Conservation (phyloP, 768 basidiomycete species). For the Rhodotorula kratochvilovae region DNA sequence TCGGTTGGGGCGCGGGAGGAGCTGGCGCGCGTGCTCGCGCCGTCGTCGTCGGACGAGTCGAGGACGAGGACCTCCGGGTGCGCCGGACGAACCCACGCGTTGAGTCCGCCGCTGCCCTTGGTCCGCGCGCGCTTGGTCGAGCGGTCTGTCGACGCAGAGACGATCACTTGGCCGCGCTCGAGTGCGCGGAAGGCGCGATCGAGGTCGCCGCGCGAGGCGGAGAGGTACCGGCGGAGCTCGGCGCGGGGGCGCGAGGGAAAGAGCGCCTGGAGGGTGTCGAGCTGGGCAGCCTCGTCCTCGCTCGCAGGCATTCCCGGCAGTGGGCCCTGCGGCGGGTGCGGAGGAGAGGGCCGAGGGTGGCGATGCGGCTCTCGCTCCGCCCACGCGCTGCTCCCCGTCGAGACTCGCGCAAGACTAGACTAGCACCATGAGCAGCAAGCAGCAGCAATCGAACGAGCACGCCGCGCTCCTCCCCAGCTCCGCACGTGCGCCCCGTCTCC, state of each 20-base stretch:
- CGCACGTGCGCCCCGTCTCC: not conserved
- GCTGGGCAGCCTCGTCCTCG: not conserved
- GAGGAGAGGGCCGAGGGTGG: no score
- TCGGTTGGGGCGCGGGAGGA: no score
- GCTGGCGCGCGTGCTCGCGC: no score
- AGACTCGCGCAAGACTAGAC: no score
- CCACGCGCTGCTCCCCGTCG: no score
- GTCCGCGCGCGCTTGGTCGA: not conserved
- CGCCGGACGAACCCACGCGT: not conserved
- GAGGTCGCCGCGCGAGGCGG: constrained; percentile 6
- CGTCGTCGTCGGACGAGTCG: constrained; percentile 18
- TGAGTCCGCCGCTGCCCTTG: not conserved
- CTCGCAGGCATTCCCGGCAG: not conserved
- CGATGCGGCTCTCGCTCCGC: no score
- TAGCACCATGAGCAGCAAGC: no score
- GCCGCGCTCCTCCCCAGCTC: not conserved
- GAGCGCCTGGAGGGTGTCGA: constrained; percentile 8
- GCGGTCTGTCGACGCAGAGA: not conserved
- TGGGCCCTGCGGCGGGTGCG: no score
- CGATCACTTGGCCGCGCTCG: not conserved
- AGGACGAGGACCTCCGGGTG: constrained; percentile 9
- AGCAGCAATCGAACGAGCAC: not conserved
- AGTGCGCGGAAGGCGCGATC: constrained; percentile 17
- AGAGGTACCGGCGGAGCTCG: constrained; percentile 3
- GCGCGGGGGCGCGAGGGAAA: not conserved